Base-by-base conservation (phyloP, 202 grass and related monocot species). In the Digitaria exilis region DNA sequence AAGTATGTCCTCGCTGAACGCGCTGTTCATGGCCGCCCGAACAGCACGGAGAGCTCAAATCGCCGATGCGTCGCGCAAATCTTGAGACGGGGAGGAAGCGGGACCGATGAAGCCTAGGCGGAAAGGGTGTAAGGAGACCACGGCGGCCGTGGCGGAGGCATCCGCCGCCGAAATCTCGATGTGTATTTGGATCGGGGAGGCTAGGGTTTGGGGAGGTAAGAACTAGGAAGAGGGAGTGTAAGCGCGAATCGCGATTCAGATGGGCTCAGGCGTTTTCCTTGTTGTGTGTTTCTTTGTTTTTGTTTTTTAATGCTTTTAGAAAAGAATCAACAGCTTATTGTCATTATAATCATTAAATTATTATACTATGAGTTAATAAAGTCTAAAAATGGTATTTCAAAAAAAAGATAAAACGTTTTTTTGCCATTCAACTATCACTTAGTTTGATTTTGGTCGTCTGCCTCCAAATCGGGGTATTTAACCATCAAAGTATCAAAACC, bases 1-100 rank as follows among this genome's bases (percentile, higher is more conserved):
- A 46, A 99, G 88, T 92, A 94, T 86, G 48, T 89, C 85, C 88
- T 96, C 93, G 77, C 88, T 92, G 88, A 99, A 99, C 76, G 88
- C 89, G 85, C 85, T 90, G 84, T 80, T 94, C 91, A 99, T 96
- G 86, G 81, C 91, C 83, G 44, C 69, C 69, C 15, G 17, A 82
- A 60, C 79, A 82, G 75, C 69, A 62, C 65, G 19, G 24, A 71
- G 61, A 80, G 69, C 75, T 85, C 80, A 31, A 82, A 79, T 46
- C 68, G 58, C 79, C 82, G 82, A 43, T 25, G 48, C 29, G 61
- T 44, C 41, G 54, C 60, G 74, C 62, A 62, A 73, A 80, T 69
- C 54, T 63, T 75, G 62, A 19, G 59, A 21, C 7, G 45, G 62
- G 43, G 32, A n/a, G 34, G 41, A 15, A 24, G 10, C 15, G 12